These are phyloP conservation scores for Chlorophyllum brunneum DNA, from an alignment of 768 basidiomycete genomes.

Conservation along the genomic window DNA sequence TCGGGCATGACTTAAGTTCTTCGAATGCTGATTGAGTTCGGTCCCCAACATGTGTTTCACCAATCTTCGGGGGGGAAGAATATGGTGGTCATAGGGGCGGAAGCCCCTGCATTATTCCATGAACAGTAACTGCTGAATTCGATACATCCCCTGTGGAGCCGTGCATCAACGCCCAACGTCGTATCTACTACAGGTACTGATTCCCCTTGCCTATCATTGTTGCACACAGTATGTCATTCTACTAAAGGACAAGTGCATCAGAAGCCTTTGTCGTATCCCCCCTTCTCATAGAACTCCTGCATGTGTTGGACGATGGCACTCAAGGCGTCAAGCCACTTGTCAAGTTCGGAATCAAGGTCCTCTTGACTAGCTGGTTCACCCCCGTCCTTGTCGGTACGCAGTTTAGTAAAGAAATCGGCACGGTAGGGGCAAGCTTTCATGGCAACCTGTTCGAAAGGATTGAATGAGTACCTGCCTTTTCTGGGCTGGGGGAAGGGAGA, in stretches of 20 bases:
- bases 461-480: not conserved
- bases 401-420: slow-evolving; percentile 61
- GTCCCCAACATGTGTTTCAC: too few relatives aligned
- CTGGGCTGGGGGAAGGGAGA: not conserved
- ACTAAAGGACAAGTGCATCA: slow-evolving; percentile 20
- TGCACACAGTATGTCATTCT: not conserved
- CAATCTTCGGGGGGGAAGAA: too few relatives aligned
- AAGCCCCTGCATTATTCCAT: too few relatives aligned
- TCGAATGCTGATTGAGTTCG: too few relatives aligned
- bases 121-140: too few relatives aligned
- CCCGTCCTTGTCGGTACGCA: slow-evolving; percentile 55
- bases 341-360: slow-evolving; percentile 51
- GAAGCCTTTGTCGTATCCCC: slow-evolving; percentile 50
- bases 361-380: slow-evolving; percentile 42
- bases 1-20: too few relatives aligned
- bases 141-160: too few relatives aligned
- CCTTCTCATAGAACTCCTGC: slow-evolving; percentile 58
- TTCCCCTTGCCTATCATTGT: not conserved
- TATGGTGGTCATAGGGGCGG: too few relatives aligned
- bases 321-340: slow-evolving; percentile 67
- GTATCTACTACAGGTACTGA: too few relatives aligned
- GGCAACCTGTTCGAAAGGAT: slow-evolving; percentile 40
- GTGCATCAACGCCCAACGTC: too few relatives aligned
- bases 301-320: slow-evolving; percentile 49
- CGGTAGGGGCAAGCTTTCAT: slow-evolving; percentile 69